These are phyloP conservation scores for Cladophialophora immunda DNA, from an alignment of 2,329 filamentous ascomycete species.

Conservation along the genomic window DNA sequence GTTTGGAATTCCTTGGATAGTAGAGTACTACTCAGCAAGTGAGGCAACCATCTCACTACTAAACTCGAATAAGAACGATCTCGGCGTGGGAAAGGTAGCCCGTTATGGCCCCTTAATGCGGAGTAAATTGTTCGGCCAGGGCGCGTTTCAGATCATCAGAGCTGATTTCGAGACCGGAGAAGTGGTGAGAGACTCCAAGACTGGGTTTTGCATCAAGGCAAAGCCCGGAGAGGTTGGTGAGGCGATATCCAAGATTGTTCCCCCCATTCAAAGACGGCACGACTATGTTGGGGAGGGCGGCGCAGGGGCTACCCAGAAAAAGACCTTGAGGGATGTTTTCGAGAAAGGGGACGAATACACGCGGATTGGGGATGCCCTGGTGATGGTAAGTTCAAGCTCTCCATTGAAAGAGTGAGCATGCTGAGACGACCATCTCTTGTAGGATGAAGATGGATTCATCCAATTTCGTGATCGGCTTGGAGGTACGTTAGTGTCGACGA, in stretches of 20 bases:
- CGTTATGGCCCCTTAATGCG: conserved; percentile 53
- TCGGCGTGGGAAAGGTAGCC: conserved; percentile 55
- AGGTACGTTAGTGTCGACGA: not conserved
- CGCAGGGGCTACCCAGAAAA: conserved; percentile 73
- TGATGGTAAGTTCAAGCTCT: conserved; percentile 29
- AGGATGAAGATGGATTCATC: conserved; percentile 73
- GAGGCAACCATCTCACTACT: conserved; percentile 58
- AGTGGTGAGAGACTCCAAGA: conserved; percentile 67
- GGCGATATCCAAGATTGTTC: conserved; percentile 68
- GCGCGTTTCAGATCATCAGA: conserved; percentile 54
- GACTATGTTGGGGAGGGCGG: conserved; percentile 45
- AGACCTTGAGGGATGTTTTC: conserved; percentile 78
- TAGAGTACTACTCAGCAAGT: conserved; percentile 59
- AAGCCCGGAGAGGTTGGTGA: conserved; percentile 76
- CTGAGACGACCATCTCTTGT: conserved; percentile 46
- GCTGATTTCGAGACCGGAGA: conserved; percentile 54
- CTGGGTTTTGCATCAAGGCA: conserved; percentile 70
- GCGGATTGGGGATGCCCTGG: conserved; percentile 81
- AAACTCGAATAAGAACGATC: conserved; percentile 52
- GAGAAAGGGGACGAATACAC: conserved; percentile 80
- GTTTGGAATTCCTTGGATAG: conserved; percentile 55
- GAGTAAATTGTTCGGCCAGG: conserved; percentile 45
- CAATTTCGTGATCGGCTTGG: conserved; percentile 76
- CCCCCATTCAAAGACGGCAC: conserved; percentile 31
- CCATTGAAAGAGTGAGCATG: not conserved